Evolutionary conservation across 805 yeast species (phyloP).

Genomic region (Ogataea parapolymorpha): DNA sequence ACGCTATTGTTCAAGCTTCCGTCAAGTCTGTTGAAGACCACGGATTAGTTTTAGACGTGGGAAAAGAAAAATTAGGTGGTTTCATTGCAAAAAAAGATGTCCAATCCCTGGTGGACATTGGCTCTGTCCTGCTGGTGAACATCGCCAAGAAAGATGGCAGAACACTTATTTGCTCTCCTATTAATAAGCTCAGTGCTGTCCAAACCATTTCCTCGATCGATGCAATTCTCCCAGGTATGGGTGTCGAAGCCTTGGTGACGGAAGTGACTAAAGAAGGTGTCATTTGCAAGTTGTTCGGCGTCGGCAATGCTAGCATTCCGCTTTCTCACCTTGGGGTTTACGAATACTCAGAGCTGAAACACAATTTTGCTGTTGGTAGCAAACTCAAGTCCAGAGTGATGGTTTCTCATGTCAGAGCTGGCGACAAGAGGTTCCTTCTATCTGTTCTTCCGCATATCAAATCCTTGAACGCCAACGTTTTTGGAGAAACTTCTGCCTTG

Average conservation of each 20-base stretch:
- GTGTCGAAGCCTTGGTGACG: slow-evolving; percentile 69
- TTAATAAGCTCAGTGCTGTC: slow-evolving; percentile 47
- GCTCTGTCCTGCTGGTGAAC: slow-evolving; percentile 67
- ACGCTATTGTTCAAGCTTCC: slow-evolving; percentile 69
- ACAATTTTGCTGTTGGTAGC: slow-evolving; percentile 66
- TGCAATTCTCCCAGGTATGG: slow-evolving; percentile 80
- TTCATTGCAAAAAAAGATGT: slow-evolving; percentile 74
- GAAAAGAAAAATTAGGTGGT: slow-evolving; percentile 55
- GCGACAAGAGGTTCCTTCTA: slow-evolving; percentile 57
- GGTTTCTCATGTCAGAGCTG: slow-evolving; percentile 47
- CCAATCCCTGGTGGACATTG: slow-evolving; percentile 44
- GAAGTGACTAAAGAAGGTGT: slow-evolving; percentile 61
- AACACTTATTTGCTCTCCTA: slow-evolving; percentile 53
- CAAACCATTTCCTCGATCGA: slow-evolving; percentile 68
- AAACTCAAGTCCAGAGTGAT: slow-evolving; percentile 66
- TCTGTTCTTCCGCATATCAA: slow-evolving; percentile 60
- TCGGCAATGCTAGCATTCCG: slow-evolving; percentile 68
- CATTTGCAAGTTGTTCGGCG: slow-evolving; percentile 68
- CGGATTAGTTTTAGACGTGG: slow-evolving; percentile 76
- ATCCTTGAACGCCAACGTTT: slow-evolving; percentile 24
- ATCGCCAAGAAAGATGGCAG: slow-evolving; percentile 53
- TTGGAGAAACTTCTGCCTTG: slow-evolving; percentile 37
- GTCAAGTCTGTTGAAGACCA: slow-evolving; percentile 87
- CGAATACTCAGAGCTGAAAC: slow-evolving; percentile 47
- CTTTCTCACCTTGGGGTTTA: slow-evolving; percentile 57